Percentiles rank a stretch among this genome's conserved stretches.
These are phyloP conservation scores for Crithidia thermophila DNA, from an alignment of 208 protist species.

Conservation along the genomic window DNA sequence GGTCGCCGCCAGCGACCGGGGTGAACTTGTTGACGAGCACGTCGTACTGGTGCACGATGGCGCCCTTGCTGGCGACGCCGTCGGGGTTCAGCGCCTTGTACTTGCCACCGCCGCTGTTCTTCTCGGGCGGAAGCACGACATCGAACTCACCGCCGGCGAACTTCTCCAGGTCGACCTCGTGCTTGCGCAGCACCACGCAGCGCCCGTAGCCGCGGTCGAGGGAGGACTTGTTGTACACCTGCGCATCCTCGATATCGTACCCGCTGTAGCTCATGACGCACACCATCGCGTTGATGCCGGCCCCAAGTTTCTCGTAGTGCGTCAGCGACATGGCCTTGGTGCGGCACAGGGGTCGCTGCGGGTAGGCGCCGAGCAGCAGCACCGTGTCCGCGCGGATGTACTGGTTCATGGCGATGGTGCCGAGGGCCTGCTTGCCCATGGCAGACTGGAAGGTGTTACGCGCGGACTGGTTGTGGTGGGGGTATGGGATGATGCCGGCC, in stretches of 20 bases:
- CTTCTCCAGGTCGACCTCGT: constrained; percentile 76
- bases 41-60: constrained; percentile 88
- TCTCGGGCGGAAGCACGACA: constrained; percentile 74
- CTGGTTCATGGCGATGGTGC: constrained; percentile 96
- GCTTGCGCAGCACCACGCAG: constrained; percentile 94
- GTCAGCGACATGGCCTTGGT: constrained; percentile 97
- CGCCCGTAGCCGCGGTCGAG: constrained; percentile 98
- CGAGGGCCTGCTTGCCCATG: constrained; percentile 99
- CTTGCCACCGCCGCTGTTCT: constrained; percentile 46
- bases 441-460: constrained; percentile 99
- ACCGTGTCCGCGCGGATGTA: constrained; percentile 98
- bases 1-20: constrained; percentile 48
- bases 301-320: constrained; percentile 97
- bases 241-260: constrained; percentile 99
- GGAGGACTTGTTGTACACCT: constrained; percentile 97
- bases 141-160: constrained; percentile 72
- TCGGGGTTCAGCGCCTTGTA: constrained; percentile 93
- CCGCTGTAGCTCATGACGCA: constrained; percentile 99
- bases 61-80: constrained; percentile 93
- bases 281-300: constrained; percentile 99
- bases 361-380: constrained; percentile 98
- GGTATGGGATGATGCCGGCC: constrained; percentile 99
- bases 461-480: constrained; percentile 99
- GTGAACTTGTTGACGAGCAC: constrained; percentile 97
- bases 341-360: constrained; percentile 97